Evolutionary conservation across 106 monocot genomes (phyloP).

Genomic region (Dioscorea dumetorum): DNA sequence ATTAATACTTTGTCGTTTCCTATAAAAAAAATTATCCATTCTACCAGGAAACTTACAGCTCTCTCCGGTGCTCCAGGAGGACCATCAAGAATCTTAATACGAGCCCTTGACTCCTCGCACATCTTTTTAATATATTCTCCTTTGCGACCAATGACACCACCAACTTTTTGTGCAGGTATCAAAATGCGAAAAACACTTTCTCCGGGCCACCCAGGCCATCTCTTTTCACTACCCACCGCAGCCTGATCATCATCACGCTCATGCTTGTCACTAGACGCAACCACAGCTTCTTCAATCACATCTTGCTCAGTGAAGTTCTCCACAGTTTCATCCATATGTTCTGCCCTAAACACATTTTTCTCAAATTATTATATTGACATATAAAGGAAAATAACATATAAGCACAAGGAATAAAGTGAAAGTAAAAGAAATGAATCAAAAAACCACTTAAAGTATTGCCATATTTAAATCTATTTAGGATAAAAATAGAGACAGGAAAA

Average conservation of each 20-base stretch:
- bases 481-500: too few species aligned
- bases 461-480: too few species aligned
- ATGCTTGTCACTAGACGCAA: constrained; percentile 7
- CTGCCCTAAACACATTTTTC: too few species aligned
- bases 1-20: too few species aligned
- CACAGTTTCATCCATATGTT: constrained; percentile 18
- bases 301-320: constrained; percentile 22
- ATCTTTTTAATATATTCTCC: constrained; percentile 89
- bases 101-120: constrained; percentile 84
- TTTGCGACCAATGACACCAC: constrained; percentile 84
- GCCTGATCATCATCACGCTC: constrained; percentile 15
- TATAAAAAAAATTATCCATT: neutral
- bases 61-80: constrained; percentile 77
- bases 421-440: too few species aligned
- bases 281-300: constrained; percentile 9
- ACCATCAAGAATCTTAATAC: constrained; percentile 91
- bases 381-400: too few species aligned
- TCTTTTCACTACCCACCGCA: constrained; percentile 44
- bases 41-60: constrained; percentile 54
- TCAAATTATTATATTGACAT: too few species aligned
- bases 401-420: too few species aligned
- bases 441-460: too few species aligned
- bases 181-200: constrained; percentile 83
- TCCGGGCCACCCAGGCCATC: constrained; percentile 96
- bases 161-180: constrained; percentile 78